Evolutionary conservation across 2,329 filamentous ascomycete genomes (phyloP).

Genomic region (Cytospora paraplurivora): DNA sequence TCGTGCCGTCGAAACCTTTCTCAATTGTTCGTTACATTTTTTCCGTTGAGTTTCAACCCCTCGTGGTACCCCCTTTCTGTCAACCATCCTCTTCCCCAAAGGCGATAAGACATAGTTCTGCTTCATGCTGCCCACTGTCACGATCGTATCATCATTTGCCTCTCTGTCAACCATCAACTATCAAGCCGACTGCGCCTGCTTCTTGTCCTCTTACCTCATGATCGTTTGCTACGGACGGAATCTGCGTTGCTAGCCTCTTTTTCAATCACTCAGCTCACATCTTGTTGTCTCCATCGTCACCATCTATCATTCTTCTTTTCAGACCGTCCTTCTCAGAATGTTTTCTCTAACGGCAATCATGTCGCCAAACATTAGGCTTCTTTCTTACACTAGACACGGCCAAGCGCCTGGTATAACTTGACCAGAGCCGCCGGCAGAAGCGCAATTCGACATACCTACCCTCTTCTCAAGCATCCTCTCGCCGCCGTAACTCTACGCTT

Average conservation of each 20-base stretch:
- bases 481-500: conserved; percentile 14
- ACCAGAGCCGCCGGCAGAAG: conserved; percentile 33
- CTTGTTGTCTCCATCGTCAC: conserved; percentile 20
- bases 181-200: conserved; percentile 17
- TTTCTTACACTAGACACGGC: conserved; percentile 34
- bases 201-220: conserved; percentile 24
- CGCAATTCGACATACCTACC: not conserved
- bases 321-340: conserved; percentile 42
- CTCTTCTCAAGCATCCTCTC: not conserved
- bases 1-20: conserved; percentile 22
- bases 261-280: conserved; percentile 26
- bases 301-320: conserved; percentile 29
- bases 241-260: conserved; percentile 24
- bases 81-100: conserved; percentile 29
- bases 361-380: conserved; percentile 53
- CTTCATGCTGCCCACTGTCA: conserved; percentile 27
- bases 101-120: conserved; percentile 26
- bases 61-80: conserved; percentile 26
- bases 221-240: conserved; percentile 28
- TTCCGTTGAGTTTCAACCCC: conserved; percentile 28
- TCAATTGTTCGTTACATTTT: conserved; percentile 32
- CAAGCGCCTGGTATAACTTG: conserved; percentile 33
- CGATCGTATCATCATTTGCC: conserved; percentile 17
- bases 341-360: conserved; percentile 59
- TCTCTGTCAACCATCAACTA: conserved; percentile 17